Conservation (phyloP, 306 rosid species). For the Ceratonia siliqua region DNA sequence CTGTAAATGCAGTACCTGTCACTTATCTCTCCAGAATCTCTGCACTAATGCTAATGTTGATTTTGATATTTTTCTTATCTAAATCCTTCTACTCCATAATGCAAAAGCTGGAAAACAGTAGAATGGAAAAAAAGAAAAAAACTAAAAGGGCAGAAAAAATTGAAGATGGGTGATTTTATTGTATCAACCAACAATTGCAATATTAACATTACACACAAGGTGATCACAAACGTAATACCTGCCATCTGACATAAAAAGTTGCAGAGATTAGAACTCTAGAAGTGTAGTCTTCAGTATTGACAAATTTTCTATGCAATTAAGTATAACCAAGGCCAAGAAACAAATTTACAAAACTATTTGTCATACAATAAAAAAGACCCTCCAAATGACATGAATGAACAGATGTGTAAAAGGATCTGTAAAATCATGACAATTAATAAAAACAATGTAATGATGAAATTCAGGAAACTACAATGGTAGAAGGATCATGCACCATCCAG, state of each 20-base stretch:
- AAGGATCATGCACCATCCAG: background rate
- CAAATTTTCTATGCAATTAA: no score
- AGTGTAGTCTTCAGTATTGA: background rate
- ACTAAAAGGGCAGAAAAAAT: conserved; percentile 5
- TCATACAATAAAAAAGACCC: background rate
- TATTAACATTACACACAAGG: background rate
- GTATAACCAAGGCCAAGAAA: background rate
- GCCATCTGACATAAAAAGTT: background rate
- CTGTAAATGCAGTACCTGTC: conserved; percentile 49
- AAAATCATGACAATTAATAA: background rate
- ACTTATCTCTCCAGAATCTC: conserved; percentile 31
- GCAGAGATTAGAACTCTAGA: background rate
- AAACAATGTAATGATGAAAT: background rate
- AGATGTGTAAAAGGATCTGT: background rate
- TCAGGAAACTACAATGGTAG: conserved; percentile 6
- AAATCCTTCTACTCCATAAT: conserved; percentile 17
- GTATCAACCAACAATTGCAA: conserved; percentile 16
- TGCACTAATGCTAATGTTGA: conserved; percentile 11
- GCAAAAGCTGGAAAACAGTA: conserved; percentile 14
- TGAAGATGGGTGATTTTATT: background rate
- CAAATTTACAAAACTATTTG: background rate
- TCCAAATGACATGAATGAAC: conserved; percentile 15
- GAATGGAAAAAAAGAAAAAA: background rate
- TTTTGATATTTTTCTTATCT: conserved; percentile 23
- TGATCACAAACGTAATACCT: conserved; percentile 12